Conservation (phyloP, 805 yeast genomes). For the Hanseniaspora valbyensis region DNA sequence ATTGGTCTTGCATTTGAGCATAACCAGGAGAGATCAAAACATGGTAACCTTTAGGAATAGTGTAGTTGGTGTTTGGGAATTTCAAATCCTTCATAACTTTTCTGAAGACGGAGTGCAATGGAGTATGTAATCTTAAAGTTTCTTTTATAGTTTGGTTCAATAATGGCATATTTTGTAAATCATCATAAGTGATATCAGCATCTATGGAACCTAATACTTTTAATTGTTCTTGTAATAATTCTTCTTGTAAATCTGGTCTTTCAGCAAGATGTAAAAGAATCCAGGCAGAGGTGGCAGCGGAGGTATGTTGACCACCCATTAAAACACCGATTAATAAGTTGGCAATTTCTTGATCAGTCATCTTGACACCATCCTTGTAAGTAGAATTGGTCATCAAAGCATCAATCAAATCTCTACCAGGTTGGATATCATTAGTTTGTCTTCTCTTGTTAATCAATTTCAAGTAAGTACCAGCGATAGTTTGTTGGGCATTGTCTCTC, state of each 20-base stretch:
- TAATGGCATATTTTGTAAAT: conserved; percentile 67
- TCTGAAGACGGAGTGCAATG: conserved; percentile 91
- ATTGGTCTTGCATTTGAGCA: conserved; percentile 63
- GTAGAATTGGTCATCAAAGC: conserved; percentile 69
- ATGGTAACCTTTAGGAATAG: conserved; percentile 81
- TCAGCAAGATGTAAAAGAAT: conserved; percentile 81
- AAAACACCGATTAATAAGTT: conserved; percentile 86
- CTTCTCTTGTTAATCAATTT: conserved; percentile 67
- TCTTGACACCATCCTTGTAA: conserved; percentile 84
- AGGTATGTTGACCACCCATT: conserved; percentile 99
- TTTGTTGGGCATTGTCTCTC: conserved; percentile 81
- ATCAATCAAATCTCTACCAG: conserved; percentile 74
- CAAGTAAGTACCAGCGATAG: conserved; percentile 71
- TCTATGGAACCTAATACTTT: conserved; percentile 46
- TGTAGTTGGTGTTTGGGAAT: conserved; percentile 66
- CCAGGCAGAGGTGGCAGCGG: conserved; percentile 95
- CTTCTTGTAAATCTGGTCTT: conserved; percentile 73
- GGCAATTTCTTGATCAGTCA: conserved; percentile 94
- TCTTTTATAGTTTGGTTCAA: conserved; percentile 80
- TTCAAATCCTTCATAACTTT: conserved; percentile 68
- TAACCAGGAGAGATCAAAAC: conserved; percentile 92
- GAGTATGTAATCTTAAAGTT: conserved; percentile 91
- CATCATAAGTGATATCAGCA: conserved; percentile 65
- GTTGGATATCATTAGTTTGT: conserved; percentile 59
- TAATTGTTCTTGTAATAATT: conserved; percentile 63